A percentile compares a stretch with the other conserved stretches of the same genome.
These are phyloP conservation scores for Xylaria sp. DNA, from an alignment of 2,329 filamentous ascomycete genomes.

Conservation along the genomic window DNA sequence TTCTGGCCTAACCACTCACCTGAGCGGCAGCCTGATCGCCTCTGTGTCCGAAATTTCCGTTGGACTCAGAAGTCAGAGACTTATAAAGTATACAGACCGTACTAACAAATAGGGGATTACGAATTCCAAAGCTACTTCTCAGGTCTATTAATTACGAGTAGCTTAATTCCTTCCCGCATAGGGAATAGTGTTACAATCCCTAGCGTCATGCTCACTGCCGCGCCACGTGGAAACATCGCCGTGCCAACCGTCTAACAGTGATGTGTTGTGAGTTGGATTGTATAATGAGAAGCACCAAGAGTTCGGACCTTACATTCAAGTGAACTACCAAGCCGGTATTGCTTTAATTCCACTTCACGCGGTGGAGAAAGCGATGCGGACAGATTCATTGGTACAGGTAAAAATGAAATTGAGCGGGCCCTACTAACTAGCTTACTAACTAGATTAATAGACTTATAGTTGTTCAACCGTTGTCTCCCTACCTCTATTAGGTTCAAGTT, in stretches of 20 bases:
- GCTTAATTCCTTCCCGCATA: neutral
- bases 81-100: neutral
- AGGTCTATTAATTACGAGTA: too few species aligned
- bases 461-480: neutral
- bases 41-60: neutral
- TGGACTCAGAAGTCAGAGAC: neutral
- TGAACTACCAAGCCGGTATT: slow-evolving; percentile 3
- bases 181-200: neutral
- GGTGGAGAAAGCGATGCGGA: neutral
- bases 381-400: slow-evolving; percentile 11
- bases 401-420: slow-evolving; percentile 1
- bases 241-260: slow-evolving; percentile 3
- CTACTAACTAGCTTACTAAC: neutral
- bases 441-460: slow-evolving; percentile 4
- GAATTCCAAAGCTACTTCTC: slow-evolving; percentile 13
- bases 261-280: slow-evolving; percentile 2
- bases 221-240: slow-evolving; percentile 8
- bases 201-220: neutral
- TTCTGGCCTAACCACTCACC: neutral
- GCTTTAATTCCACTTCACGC: neutral
- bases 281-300: neutral
- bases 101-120: slow-evolving; percentile 24
- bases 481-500: slow-evolving; percentile 9
- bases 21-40: slow-evolving; percentile 1
- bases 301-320: slow-evolving; percentile 1